Percentiles rank a stretch among this genome's conserved stretches.
Conservation (phyloP, 2,329 filamentous ascomycete species). For the Neurospora crassa region DNA sequence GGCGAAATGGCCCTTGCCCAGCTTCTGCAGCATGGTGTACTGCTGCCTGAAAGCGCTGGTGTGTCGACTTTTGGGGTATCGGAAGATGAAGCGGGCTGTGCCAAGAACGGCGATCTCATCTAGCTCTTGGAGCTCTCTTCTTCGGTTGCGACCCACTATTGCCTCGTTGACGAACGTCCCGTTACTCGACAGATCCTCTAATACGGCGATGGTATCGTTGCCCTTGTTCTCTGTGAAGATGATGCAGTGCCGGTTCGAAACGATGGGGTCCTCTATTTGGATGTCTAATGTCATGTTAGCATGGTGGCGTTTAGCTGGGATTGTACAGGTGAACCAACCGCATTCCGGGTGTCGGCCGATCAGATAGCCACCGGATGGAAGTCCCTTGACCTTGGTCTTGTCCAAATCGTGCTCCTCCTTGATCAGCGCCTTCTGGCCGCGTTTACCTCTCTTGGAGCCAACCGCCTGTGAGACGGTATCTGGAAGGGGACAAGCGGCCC, state of each 20-base stretch:
- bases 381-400: conserved; percentile 47
- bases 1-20: conserved; percentile 19
- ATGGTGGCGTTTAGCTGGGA: conserved; percentile 6
- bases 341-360: conserved; percentile 92
- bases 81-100: conserved; percentile 80
- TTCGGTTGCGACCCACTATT: conserved; percentile 83
- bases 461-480: conserved; percentile 29
- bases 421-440: conserved; percentile 35
- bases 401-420: conserved; percentile 54
- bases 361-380: conserved; percentile 73
- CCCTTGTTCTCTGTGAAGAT: conserved; percentile 29
- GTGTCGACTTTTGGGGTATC: conserved; percentile 68
- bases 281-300: conserved; percentile 44
- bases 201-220: conserved; percentile 51
- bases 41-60: conserved; percentile 77
- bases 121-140: conserved; percentile 76
- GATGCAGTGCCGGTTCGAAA: conserved; percentile 75
- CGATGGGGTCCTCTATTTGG: conserved; percentile 63
- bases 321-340: conserved; percentile 46
- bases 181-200: conserved; percentile 93
- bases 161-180: conserved; percentile 94
- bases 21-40: conserved; percentile 56
- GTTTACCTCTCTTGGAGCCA: conserved; percentile 26
- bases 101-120: conserved; percentile 86
- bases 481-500: conserved; percentile 58